Percentiles rank a stretch among this genome's conserved stretches.
These are phyloP conservation scores for Xylariales sp. DNA, from an alignment of 2,329 filamentous ascomycete species.

Conservation along the genomic window DNA sequence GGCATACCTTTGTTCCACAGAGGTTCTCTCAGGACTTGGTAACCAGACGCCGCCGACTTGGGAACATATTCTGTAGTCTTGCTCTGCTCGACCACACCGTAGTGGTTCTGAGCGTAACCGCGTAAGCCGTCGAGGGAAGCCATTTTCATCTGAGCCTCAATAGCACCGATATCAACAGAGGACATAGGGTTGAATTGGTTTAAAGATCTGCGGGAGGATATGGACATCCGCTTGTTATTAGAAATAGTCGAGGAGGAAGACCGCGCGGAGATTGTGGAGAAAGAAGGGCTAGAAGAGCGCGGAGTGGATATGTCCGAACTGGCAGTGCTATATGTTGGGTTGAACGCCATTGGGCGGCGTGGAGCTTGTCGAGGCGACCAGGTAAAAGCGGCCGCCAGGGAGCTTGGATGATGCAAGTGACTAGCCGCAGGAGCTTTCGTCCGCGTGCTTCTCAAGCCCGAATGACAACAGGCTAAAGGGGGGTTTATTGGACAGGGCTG, in stretches of 20 bases:
- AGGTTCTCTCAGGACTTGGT: conserved; percentile 58
- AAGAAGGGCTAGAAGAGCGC: conserved; percentile 47
- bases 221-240: conserved; percentile 46
- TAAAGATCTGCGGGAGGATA: conserved; percentile 44
- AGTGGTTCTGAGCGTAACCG: conserved; percentile 55
- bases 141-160: conserved; percentile 58
- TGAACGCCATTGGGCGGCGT: conserved; percentile 37
- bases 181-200: conserved; percentile 52
- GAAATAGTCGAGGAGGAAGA: conserved; percentile 47
- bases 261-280: conserved; percentile 41
- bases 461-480: conserved; percentile 1
- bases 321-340: conserved; percentile 37
- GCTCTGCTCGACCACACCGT: conserved; percentile 51
- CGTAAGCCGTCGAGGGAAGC: conserved; percentile 55
- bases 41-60: conserved; percentile 49
- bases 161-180: conserved; percentile 50
- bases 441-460: background rate
- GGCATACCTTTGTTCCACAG: conserved; percentile 62
- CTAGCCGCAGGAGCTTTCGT: conserved; percentile 2
- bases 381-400: too few relatives aligned
- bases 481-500: conserved; percentile 2
- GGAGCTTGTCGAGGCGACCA: conserved; percentile 16
- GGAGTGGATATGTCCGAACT: conserved; percentile 51
- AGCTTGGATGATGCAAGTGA: too few relatives aligned
- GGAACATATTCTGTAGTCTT: conserved; percentile 49